A percentile compares a stretch with the other conserved stretches of the same genome.
These are phyloP conservation scores for Pyricularia pennisetigena DNA, from an alignment of 2,329 filamentous ascomycete genomes.

Conservation along the genomic window DNA sequence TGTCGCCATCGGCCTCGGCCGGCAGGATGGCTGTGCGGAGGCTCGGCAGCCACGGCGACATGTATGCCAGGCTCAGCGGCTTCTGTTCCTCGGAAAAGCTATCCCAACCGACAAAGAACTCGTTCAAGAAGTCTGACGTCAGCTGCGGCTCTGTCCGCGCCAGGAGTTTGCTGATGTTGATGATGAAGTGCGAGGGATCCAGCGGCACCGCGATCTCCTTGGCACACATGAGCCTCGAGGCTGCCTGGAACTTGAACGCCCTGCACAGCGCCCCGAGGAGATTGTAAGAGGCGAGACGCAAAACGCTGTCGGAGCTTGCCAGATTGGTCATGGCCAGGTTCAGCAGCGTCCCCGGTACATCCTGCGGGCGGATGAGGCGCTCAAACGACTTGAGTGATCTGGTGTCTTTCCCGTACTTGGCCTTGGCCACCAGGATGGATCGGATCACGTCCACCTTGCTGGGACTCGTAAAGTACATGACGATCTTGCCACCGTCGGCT, in stretches of 20 bases:
- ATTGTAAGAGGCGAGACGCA: slow-evolving; percentile 58
- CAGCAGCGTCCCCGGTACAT: slow-evolving; percentile 59
- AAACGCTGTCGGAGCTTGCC: slow-evolving; percentile 47
- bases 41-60: slow-evolving; percentile 59
- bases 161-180: slow-evolving; percentile 55
- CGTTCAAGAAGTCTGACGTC: slow-evolving; percentile 60
- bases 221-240: slow-evolving; percentile 48
- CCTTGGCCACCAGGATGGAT: slow-evolving; percentile 52
- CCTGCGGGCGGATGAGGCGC: slow-evolving; percentile 56
- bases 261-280: slow-evolving; percentile 56
- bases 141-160: slow-evolving; percentile 55
- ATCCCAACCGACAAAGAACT: slow-evolving; percentile 65
- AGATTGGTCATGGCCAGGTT: slow-evolving; percentile 60
- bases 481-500: slow-evolving; percentile 59
- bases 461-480: slow-evolving; percentile 62
- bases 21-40: slow-evolving; percentile 50
- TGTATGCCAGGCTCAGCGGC: slow-evolving; percentile 56
- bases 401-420: slow-evolving; percentile 54
- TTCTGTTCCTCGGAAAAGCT: slow-evolving; percentile 59
- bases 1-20: slow-evolving; percentile 52
- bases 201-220: slow-evolving; percentile 53
- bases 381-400: slow-evolving; percentile 52
- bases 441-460: slow-evolving; percentile 54
- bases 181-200: slow-evolving; percentile 53
- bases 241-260: slow-evolving; percentile 56